Base-by-base conservation (phyloP, 768 basidiomycete species). In the Auriculariales sp. region DNA sequence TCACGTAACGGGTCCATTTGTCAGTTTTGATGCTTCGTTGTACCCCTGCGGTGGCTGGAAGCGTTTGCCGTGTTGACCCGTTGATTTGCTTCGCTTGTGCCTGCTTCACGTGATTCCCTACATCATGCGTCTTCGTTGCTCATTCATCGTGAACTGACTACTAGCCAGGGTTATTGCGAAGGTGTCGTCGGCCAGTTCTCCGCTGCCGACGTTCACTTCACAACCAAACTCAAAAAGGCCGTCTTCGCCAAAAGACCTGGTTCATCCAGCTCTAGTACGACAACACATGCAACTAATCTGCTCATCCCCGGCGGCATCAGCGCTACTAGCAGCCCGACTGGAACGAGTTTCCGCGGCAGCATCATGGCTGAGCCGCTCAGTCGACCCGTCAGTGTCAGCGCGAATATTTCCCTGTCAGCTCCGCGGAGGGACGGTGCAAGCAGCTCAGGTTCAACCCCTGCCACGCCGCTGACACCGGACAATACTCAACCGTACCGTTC, bases 141-240 rank as follows among this genome's bases (percentile, higher is more conserved):
- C 3, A 46, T 19, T 47, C 32, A 22, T 31, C 42, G 19, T 50
- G 19, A 19, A 46, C 28, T 19, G 15, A 14, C 9, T 27, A 12
- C 14, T 48, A 19, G 45, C 0, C 56, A 88, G 86, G 88, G 89
- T 3, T 84, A 81, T 55, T 92, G 88, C 58, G 88, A 92, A 65
- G 88, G 81, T 48, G 83, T 91, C 48, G 83, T 91, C 2, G 88
- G 88, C 9, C 72, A 77, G 4, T 90, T 92, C 59, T 64, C 66
- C 15, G 78, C 73, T 0, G 54, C 62, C 19, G 67, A 81, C 51
- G 88, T 92, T 9, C 73, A 66, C 5, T 85, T 90, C 58, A 78
- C 78, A 52, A 69, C 73, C 2, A 83, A 78, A 55, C 73, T 92
- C 53, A 91, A 92, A 69, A 79, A 77, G 49, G 83, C 85, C 0